Evolutionary conservation across 257 asterid genomes (phyloP), one percentile per base, ranked within the genome.

Genomic region (Apocynum venetum): DNA sequence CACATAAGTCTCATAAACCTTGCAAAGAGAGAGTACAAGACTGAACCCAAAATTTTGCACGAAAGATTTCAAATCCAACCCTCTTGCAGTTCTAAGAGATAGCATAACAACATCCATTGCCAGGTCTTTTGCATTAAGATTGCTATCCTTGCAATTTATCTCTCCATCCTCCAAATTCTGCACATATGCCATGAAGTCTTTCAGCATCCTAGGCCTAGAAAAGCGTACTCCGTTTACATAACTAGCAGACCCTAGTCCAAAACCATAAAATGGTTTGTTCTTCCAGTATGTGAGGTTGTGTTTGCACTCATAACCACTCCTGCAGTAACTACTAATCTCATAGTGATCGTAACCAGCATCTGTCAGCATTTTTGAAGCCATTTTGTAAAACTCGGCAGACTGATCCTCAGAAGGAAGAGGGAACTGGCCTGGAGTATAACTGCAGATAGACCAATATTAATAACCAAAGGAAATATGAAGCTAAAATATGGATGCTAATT

Each of bases 231-330:
- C 97, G 46, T 82, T 75, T 3, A 93, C 46, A 49, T 86, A 91
- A 73, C 99, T 95, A 46, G 99, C 96, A 13, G 99, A 86, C 35
- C 98, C 99, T 19, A 95, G 88, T 49, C 99, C 98, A 70, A 93
- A 95, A 64, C 89, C 99, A 25, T 90, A 93, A 86, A 87, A 95
- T 1, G 97, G 68, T 78, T 82, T 85, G 91, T 84, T 88, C 80
- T 88, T 89, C 99, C 99, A 95, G 88, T 95, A 95, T 2, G 91
- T 89, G 53, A 76, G 84, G 66, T 95, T 95, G 93, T 95, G 99
- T 82, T 87, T 89, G 90, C 98, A 93, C 44, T 86, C 86, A 74
- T 89, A 93, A 71, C 97, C 97, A 61, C 80, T 83, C 83, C 83
- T 93, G 91, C 94, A 79, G 88, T 91, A 93, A 78, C 99, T 95